Conservation (phyloP, 805 yeast species). For the Cyberlindnera suaveolens region DNA sequence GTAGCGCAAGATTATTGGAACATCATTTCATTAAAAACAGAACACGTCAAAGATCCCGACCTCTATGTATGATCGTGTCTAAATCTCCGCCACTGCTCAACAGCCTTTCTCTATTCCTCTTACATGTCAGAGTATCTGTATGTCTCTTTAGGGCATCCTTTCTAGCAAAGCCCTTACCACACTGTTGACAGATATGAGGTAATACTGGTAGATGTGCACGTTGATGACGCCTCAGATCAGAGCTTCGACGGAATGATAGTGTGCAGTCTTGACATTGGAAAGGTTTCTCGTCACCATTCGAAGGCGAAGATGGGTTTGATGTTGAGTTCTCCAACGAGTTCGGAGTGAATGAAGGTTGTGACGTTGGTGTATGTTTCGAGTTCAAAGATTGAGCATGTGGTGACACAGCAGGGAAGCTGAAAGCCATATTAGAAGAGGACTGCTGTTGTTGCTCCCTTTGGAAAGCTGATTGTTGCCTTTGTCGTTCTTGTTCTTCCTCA, state of each 20-base stretch:
- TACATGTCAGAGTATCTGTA: conserved; percentile 67
- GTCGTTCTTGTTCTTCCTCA: background rate
- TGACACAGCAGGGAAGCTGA: background rate
- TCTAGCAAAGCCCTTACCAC: conserved; percentile 81
- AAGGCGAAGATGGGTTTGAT: conserved; percentile 4
- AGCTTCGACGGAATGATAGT: conserved; percentile 58
- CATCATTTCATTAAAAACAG: background rate
- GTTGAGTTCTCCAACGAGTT: background rate
- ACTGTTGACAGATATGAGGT: conserved; percentile 67
- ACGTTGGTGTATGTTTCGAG: conserved; percentile 1
- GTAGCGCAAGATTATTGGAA: background rate
- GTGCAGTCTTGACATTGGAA: conserved; percentile 56
- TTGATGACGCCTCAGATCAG: conserved; percentile 69
- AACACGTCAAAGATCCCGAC: background rate
- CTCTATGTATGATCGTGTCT: conserved; percentile 23
- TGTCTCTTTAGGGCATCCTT: conserved; percentile 80
- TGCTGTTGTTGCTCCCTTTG: background rate
- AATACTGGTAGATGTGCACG: conserved; percentile 66
- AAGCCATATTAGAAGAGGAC: background rate
- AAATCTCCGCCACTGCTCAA: conserved; percentile 31
- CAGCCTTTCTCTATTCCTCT: conserved; percentile 57
- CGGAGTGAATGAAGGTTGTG: conserved; percentile 1
- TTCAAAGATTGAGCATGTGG: background rate
- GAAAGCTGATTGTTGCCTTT: background rate
- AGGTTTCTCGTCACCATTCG: conserved; percentile 28